Evolutionary conservation across 2,329 filamentous ascomycete species (phyloP), one percentile per base, ranked within the genome.

Genomic region (Cercospora nicotianae): DNA sequence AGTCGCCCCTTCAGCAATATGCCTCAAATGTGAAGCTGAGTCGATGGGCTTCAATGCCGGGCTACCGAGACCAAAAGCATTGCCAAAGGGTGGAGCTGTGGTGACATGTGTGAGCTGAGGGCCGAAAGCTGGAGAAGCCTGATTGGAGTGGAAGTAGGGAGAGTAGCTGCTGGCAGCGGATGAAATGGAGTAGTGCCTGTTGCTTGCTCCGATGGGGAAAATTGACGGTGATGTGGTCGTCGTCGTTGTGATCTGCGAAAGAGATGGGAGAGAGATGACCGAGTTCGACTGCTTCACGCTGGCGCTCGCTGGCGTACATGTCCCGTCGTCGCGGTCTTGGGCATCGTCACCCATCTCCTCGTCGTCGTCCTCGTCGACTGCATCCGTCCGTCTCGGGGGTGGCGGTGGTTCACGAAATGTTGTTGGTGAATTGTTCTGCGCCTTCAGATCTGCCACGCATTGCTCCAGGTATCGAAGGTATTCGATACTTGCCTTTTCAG

Each of bases 381-480:
- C 77, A 2, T 81, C 80, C 3, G 39, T 51, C 20, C 64, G 64
- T 16, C 59, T 45, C 12, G 60, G 28, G 12, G 67, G 69, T 9
- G 72, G 73, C 39, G 73, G 74, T 16, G 66, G 62, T 33, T 62
- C 60, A 13, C 48, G 30, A 62, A 69, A 28, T 69, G 70, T 10
- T 10, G 70, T 65, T 4, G 75, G 69, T 51, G 76, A 74, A 60
- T 80, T 42, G 77, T 78, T 77, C 64, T 81, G 82, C 5, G 85
- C 85, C 78, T 97, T 93, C 65, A 98, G 84, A 75, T 94, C 91
- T 33, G 85, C 80, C 42, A 97, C 88, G 75, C 94, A 98, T 77
- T 93, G 90, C 78, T 98, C 92, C 13, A 99, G 87, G 77, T 99
- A 99, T 68, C 92, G 90, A 71, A 98, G 89, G 75, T 99, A 98